Conservation (phyloP, 2,329 filamentous ascomycete species). For the Simplicillium aogashimaense region DNA sequence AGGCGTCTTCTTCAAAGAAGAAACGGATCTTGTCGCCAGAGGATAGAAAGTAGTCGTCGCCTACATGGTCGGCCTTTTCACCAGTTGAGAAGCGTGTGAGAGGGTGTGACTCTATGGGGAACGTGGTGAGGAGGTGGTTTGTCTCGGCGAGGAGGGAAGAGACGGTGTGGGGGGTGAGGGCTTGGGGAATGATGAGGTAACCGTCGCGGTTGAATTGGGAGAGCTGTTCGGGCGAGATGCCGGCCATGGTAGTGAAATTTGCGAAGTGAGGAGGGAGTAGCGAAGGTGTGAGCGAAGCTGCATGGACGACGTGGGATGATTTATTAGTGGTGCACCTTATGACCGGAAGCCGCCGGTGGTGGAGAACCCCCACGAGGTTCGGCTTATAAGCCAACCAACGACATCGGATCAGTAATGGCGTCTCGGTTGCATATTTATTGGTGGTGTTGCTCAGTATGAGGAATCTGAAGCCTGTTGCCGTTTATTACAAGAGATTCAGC, state of each 20-base stretch:
- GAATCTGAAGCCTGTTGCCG: too few relatives aligned
- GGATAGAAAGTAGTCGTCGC: conserved; percentile 86
- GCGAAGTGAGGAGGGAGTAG: too few relatives aligned
- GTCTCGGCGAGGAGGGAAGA: conserved; percentile 64
- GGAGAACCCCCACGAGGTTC: too few relatives aligned
- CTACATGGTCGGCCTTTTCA: conserved; percentile 65
- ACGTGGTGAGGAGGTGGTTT: conserved; percentile 59
- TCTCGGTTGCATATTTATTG: too few relatives aligned
- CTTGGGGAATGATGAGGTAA: conserved; percentile 78
- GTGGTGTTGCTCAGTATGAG: too few relatives aligned
- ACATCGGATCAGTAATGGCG: too few relatives aligned
- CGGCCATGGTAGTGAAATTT: conserved; percentile 14
- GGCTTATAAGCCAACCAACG: too few relatives aligned
- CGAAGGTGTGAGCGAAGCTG: too few relatives aligned
- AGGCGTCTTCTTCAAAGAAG: conserved; percentile 96
- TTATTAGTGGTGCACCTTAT: too few relatives aligned
- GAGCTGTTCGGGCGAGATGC: conserved; percentile 64
- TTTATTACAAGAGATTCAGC: too few relatives aligned
- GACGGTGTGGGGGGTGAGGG: conserved; percentile 58
- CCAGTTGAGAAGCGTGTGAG: conserved; percentile 92
- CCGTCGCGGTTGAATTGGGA: conserved; percentile 69
- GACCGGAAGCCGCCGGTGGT: too few relatives aligned
- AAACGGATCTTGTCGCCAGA: conserved; percentile 90
- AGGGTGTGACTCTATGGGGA: conserved; percentile 75
- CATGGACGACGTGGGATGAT: too few relatives aligned